Evolutionary conservation across 306 rosid species (phyloP).

Genomic region (Citrullus amarus): DNA sequence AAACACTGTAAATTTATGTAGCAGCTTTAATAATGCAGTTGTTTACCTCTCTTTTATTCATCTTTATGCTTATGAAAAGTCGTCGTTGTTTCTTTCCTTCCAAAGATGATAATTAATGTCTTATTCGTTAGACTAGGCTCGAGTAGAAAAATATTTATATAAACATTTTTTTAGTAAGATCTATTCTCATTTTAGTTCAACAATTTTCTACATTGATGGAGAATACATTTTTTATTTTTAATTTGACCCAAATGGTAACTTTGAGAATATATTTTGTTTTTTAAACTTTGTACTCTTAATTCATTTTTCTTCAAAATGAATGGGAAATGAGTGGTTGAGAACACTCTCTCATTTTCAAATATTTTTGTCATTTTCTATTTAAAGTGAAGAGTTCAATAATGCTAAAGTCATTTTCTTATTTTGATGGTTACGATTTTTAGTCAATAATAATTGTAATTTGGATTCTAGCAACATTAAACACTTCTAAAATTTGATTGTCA

Average conservation of each 20-base stretch:
- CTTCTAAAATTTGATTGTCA: neutral
- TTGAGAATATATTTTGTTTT: neutral
- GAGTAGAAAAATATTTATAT: too few relatives aligned
- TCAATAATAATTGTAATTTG: neutral
- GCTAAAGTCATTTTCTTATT: neutral
- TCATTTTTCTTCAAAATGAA: neutral
- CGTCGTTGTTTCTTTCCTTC: too few relatives aligned
- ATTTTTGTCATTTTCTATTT: neutral
- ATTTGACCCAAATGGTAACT: too few relatives aligned
- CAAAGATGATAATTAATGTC: too few relatives aligned
- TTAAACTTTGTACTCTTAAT: neutral
- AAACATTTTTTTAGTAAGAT: too few relatives aligned
- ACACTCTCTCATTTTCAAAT: neutral
- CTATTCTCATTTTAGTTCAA: too few relatives aligned
- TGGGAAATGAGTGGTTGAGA: neutral
- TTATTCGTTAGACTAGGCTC: too few relatives aligned
- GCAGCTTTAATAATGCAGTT: neutral
- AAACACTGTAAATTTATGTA: slow-evolving; percentile 1
- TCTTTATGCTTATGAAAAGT: neutral
- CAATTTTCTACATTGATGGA: too few relatives aligned
- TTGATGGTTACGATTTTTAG: neutral
- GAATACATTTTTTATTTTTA: too few relatives aligned
- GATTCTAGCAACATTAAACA: neutral
- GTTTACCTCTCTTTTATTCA: neutral
- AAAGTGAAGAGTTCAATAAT: neutral